Conservation (phyloP, 2,329 filamentous ascomycete species). For the Tolypocladium ovalisporum region DNA sequence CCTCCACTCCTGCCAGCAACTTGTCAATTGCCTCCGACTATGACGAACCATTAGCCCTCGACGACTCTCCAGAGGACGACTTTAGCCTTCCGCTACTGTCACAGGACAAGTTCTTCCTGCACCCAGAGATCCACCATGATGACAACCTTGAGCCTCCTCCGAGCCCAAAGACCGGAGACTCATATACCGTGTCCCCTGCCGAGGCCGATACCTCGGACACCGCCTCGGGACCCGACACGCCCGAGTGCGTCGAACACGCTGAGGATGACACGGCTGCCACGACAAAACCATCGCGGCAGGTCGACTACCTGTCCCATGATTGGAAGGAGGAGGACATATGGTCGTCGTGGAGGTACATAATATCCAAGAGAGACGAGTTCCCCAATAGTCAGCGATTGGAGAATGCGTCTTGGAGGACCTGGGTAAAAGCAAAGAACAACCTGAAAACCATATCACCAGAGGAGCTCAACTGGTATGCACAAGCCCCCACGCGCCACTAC, state of each 20-base stretch:
- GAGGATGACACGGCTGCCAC: slow-evolving; percentile 73
- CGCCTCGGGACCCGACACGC: slow-evolving; percentile 47
- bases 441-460: slow-evolving; percentile 84
- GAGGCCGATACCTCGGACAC: slow-evolving; percentile 39
- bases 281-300: slow-evolving; percentile 69
- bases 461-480: slow-evolving; percentile 72
- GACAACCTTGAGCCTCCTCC: slow-evolving; percentile 37
- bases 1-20: slow-evolving; percentile 53
- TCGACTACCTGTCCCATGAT: slow-evolving; percentile 90
- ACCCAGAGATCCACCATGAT: slow-evolving; percentile 17
- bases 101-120: slow-evolving; percentile 32
- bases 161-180: slow-evolving; percentile 38
- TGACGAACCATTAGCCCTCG: slow-evolving; percentile 35
- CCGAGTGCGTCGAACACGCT: slow-evolving; percentile 47
- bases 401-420: slow-evolving; percentile 95
- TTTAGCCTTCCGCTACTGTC: slow-evolving; percentile 35
- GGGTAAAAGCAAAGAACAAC: slow-evolving; percentile 85
- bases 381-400: slow-evolving; percentile 74
- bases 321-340: slow-evolving; percentile 96
- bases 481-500: background rate
- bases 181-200: slow-evolving; percentile 41
- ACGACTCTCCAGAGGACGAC: slow-evolving; percentile 33
- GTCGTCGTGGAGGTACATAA: slow-evolving; percentile 92
- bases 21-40: slow-evolving; percentile 49
- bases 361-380: slow-evolving; percentile 67